Base-by-base conservation (phyloP, 2,329 filamentous ascomycete species). In the Exophiala spinifera region DNA sequence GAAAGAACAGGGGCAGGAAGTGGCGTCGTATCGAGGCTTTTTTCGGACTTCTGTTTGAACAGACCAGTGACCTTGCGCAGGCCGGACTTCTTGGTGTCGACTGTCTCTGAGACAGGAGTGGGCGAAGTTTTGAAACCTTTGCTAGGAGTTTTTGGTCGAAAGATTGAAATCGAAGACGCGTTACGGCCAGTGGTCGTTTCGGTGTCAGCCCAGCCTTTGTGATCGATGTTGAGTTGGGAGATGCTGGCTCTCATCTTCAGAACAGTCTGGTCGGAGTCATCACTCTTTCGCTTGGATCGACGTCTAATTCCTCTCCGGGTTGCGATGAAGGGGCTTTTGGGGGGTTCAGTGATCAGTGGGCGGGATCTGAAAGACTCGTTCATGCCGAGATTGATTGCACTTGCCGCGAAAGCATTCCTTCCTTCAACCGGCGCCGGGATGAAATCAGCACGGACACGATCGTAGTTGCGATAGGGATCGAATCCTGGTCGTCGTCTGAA, bases 11-110 rank as follows among this genome's bases (percentile, higher is more conserved):
- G 28, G 28, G 6, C 28, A 31, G 28, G 10, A 10, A 10, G 28
- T 10, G 28, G 10, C 28, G 28, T 10, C 6, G 28, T 31, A 31
- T 31, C 28, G 11, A 31, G 28, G 28, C 4, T 31, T 31, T 57
- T 60, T 28, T 51, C 55, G 3, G 53, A 17, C 37, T 58, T 60
- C 34, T 33, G 36, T 44, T 55, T 61, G 55, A 63, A 63, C 34
- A 62, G 20, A 21, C 52, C 56, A 33, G 60, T 58, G 19, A 62
- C 55, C 43, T 59, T 62, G 53, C 61, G 57, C 20, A 63, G 39
- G 40, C 59, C 56, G 13, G 49, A 59, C 28, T 49, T 61, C 49
- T 55, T 56, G 20, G 46, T 46, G 13, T 49, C 51, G 19, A 53
- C 51, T 5, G 40, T 51, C 4, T 54, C 47, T 14, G 51, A 56